phyloP scores from a whole-genome alignment of 176 grass and related monocot genomes.

The Paspalum notatum region DNA sequence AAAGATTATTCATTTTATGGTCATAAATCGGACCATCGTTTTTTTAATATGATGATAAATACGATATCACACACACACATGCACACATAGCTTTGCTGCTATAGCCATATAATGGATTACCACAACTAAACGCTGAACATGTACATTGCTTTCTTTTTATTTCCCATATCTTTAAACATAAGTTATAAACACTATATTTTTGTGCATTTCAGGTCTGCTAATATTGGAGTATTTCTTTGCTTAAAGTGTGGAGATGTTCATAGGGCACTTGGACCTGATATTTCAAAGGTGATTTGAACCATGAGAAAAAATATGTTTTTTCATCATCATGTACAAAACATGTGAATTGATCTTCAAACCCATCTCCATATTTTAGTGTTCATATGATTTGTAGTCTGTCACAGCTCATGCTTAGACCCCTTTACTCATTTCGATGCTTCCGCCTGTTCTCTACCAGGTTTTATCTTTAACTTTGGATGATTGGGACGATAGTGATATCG shows the following conservation, averaged over 20 bases:
- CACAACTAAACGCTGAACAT: slow-evolving; percentile 10
- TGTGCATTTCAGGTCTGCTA: slow-evolving; percentile 74
- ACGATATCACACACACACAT: background rate
- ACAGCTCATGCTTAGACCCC: slow-evolving; percentile 1
- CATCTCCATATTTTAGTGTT: slow-evolving; percentile 5
- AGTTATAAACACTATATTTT: background rate
- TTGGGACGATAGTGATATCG: slow-evolving; percentile 87
- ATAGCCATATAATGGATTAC: slow-evolving; percentile 10
- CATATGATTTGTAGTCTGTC: background rate
- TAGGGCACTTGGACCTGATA: slow-evolving; percentile 81
- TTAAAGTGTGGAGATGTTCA: slow-evolving; percentile 99
- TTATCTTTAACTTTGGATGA: slow-evolving; percentile 93
- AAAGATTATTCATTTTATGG: slow-evolving; percentile 17
- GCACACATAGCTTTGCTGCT: slow-evolving; percentile 20
- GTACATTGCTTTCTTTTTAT: slow-evolving; percentile 39
- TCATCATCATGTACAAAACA: slow-evolving; percentile 24
- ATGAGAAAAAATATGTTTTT: background rate
- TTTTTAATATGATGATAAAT: slow-evolving; percentile 11
- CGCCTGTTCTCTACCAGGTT: slow-evolving; percentile 57
- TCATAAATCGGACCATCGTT: slow-evolving; percentile 34
- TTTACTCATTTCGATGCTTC: slow-evolving; percentile 16
- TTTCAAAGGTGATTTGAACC: slow-evolving; percentile 77
- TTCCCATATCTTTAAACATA: slow-evolving; percentile 16
- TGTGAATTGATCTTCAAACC: slow-evolving; percentile 20
- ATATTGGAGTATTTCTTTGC: slow-evolving; percentile 97